phyloP scores from a whole-genome alignment of 2,329 filamentous ascomycete species.

The Pyrenochaeta sp. region DNA sequence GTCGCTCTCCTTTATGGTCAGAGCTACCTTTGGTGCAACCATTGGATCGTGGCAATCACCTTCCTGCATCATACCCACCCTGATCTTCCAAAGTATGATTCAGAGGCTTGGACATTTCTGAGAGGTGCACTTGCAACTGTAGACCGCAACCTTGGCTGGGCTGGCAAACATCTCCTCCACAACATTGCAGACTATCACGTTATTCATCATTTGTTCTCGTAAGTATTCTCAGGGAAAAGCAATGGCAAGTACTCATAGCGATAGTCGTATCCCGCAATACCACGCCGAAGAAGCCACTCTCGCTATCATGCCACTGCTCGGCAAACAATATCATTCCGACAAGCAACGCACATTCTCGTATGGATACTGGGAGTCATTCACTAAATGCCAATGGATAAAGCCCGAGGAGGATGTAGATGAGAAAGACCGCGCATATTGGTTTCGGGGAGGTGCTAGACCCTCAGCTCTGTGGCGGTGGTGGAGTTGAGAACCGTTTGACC shows the following conservation, averaged over 20 bases:
- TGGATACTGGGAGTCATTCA: not conserved
- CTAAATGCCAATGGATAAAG: not conserved
- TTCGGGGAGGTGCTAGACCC: no score
- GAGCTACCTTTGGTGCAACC: conserved; percentile 72
- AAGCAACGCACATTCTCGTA: no score
- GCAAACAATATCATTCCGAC: not conserved
- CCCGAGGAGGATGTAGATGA: not conserved
- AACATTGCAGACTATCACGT: conserved; percentile 69
- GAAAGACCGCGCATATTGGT: no score
- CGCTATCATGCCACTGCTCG: conserved; percentile 9
- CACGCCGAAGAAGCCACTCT: conserved; percentile 10
- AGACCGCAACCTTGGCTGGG: conserved; percentile 68
- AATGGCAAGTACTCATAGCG: no score
- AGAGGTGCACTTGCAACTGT: conserved; percentile 67
- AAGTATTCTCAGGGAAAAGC: no score
- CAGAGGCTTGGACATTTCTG: conserved; percentile 65
- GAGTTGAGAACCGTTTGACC: no score
- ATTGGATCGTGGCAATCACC: conserved; percentile 75
- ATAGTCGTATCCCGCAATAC: conserved; percentile 18
- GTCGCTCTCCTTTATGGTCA: conserved; percentile 51
- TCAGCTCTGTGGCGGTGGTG: no score
- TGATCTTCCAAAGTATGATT: conserved; percentile 63
- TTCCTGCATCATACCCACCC: conserved; percentile 75
- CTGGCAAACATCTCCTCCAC: conserved; percentile 69
- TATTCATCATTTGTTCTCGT: conserved; percentile 66